Percentiles rank a stretch among this genome's conserved stretches.
phyloP scores from a whole-genome alignment of 768 basidiomycete species.

The Serendipita sp. region DNA sequence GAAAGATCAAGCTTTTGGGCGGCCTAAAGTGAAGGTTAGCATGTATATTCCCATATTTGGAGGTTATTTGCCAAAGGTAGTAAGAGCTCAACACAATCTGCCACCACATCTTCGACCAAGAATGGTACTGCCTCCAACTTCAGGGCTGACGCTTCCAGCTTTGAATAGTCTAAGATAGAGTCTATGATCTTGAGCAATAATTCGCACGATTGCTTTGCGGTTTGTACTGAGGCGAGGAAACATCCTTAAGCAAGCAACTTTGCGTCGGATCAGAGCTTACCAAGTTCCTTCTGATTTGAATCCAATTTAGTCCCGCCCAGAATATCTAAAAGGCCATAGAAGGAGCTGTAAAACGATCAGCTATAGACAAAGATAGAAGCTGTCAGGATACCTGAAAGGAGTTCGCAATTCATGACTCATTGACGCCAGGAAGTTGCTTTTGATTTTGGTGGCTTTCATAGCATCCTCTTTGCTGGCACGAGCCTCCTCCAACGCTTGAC shows the following conservation, averaged over 20 bases:
- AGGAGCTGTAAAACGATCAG: constrained; percentile 30
- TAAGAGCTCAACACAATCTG: constrained; percentile 62
- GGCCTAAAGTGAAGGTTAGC: constrained; percentile 21
- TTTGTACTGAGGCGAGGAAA: constrained; percentile 33
- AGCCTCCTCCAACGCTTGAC: constrained; percentile 51
- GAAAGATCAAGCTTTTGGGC: constrained; percentile 58
- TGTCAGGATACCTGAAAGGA: constrained; percentile 42
- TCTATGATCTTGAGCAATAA: constrained; percentile 65
- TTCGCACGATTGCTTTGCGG: constrained; percentile 64
- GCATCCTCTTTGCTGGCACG: constrained; percentile 56
- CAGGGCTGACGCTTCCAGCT: constrained; percentile 58
- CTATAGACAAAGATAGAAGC: not conserved
- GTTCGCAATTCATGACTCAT: constrained; percentile 69
- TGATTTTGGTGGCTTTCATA: constrained; percentile 61
- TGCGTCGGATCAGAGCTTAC: constrained; percentile 18
- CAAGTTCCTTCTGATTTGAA: constrained; percentile 51
- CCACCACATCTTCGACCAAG: constrained; percentile 52
- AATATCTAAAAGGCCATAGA: constrained; percentile 62
- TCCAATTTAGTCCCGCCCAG: constrained; percentile 54
- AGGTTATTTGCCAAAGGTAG: constrained; percentile 30
- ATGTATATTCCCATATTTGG: not conserved
- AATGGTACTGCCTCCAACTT: constrained; percentile 55
- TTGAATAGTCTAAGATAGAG: constrained; percentile 64
- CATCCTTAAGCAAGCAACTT: not conserved
- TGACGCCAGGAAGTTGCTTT: constrained; percentile 59